phyloP scores from a whole-genome alignment of 1,284 basidiomycete species.

The Athelia sp. region DNA sequence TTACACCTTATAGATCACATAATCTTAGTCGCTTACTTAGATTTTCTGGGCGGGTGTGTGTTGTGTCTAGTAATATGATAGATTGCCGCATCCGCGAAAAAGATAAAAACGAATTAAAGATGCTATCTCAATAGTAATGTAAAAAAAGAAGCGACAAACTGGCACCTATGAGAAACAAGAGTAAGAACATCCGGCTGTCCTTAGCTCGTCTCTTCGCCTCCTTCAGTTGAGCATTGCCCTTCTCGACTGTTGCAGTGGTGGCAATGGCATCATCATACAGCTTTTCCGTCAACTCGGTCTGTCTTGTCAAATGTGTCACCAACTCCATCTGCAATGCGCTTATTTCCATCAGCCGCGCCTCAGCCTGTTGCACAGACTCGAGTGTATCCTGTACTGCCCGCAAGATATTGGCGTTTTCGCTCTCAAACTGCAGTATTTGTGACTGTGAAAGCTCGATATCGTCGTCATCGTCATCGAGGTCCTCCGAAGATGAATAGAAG shows the following conservation, averaged over 20 bases:
- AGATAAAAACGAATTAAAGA: not conserved
- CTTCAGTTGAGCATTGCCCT: slow-evolving; percentile 81
- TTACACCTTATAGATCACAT: not conserved
- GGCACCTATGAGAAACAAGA: slow-evolving; percentile 84
- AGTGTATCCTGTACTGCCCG: slow-evolving; percentile 79
- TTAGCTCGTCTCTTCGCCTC: slow-evolving; percentile 79
- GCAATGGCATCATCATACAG: slow-evolving; percentile 86
- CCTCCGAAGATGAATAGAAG: slow-evolving; percentile 30
- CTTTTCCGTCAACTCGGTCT: slow-evolving; percentile 87
- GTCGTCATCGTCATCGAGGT: slow-evolving; percentile 64
- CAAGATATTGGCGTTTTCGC: slow-evolving; percentile 82
- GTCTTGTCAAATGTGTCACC: slow-evolving; percentile 77
- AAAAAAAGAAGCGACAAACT: slow-evolving; percentile 84
- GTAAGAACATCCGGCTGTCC: slow-evolving; percentile 78
- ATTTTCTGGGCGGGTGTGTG: no score
- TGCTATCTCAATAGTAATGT: slow-evolving; percentile 63
- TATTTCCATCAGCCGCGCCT: slow-evolving; percentile 85
- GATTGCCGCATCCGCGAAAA: no score
- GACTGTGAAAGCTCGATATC: slow-evolving; percentile 74
- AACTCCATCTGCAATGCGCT: slow-evolving; percentile 87
- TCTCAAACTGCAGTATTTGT: slow-evolving; percentile 88
- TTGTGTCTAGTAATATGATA: no score
- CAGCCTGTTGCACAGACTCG: slow-evolving; percentile 83
- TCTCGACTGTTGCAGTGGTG: slow-evolving; percentile 77
- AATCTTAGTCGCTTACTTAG: no score